A percentile compares a stretch with the other conserved stretches of the same genome.
phyloP scores from a whole-genome alignment of 1,139 yeast species.

The Candida freyschussii region DNA sequence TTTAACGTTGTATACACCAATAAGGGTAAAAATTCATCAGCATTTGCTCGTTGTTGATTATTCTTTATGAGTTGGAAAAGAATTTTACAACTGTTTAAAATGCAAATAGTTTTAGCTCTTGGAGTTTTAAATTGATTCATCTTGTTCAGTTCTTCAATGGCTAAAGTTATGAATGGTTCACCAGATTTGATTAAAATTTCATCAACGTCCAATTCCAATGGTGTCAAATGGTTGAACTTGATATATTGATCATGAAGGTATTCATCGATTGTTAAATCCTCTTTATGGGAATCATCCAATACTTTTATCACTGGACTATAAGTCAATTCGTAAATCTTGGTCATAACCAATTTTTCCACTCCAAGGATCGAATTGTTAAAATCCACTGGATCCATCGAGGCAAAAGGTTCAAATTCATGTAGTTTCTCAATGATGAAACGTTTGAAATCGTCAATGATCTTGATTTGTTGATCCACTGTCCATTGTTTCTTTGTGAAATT shows the following conservation, averaged over 20 bases:
- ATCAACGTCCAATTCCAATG: constrained; percentile 76
- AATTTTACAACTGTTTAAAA: constrained; percentile 87
- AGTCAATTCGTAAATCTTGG: constrained; percentile 69
- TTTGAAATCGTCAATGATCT: constrained; percentile 71
- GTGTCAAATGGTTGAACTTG: constrained; percentile 70
- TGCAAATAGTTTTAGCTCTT: constrained; percentile 87
- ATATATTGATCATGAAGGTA: constrained; percentile 52
- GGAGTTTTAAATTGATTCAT: constrained; percentile 87
- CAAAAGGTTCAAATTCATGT: constrained; percentile 66
- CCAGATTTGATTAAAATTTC: constrained; percentile 40
- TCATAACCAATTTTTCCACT: constrained; percentile 87
- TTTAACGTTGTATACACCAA: constrained; percentile 74
- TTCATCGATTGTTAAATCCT: constrained; percentile 62
- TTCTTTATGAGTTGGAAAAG: constrained; percentile 81
- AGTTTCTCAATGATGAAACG: constrained; percentile 65
- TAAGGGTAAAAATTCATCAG: constrained; percentile 88
- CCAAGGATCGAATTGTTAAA: constrained; percentile 83
- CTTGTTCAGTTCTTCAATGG: constrained; percentile 67
- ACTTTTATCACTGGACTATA: constrained; percentile 69
- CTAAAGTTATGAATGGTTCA: constrained; percentile 61
- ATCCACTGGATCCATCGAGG: constrained; percentile 53
- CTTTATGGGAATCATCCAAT: constrained; percentile 46
- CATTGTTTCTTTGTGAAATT: constrained; percentile 62
- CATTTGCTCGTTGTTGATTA: constrained; percentile 63
- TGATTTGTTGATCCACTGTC: constrained; percentile 72